Percentiles rank a stretch among this genome's conserved stretches.
phyloP scores from a whole-genome alignment of 345 rosid genomes.

The Eucalyptus rudis region DNA sequence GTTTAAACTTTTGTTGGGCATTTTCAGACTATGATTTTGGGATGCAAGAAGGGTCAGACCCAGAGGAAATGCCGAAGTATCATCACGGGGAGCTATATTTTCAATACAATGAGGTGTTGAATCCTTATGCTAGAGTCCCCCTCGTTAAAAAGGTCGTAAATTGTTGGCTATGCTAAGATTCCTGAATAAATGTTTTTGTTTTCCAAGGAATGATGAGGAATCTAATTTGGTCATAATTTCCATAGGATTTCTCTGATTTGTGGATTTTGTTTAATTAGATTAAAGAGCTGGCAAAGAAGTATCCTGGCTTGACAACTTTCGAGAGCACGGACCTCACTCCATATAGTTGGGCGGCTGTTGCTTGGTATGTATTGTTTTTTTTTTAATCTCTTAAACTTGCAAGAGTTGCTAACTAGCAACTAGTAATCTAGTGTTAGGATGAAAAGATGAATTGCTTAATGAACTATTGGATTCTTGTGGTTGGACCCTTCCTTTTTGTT shows the following conservation, averaged over 20 bases:
- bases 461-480: neutral
- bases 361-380: slow-evolving; percentile 40
- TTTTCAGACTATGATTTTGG: neutral
- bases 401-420: neutral
- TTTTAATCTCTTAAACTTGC: neutral
- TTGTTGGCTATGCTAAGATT: neutral
- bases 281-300: slow-evolving; percentile 56
- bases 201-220: neutral
- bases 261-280: slow-evolving; percentile 21
- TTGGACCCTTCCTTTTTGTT: neutral
- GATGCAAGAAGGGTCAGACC: neutral
- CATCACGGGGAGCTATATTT: neutral
- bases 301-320: slow-evolving; percentile 58
- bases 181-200: neutral
- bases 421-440: neutral
- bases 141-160: neutral
- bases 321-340: slow-evolving; percentile 75
- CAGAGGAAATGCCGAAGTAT: neutral
- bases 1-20: neutral
- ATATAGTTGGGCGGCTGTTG: slow-evolving; percentile 90
- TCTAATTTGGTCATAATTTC: neutral
- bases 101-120: neutral
- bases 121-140: neutral
- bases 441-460: neutral
- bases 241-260: neutral